Percentiles rank a stretch among this genome's conserved stretches.
phyloP scores from a whole-genome alignment of 768 basidiomycete genomes.

The Trichaptum fuscoviolaceum region DNA sequence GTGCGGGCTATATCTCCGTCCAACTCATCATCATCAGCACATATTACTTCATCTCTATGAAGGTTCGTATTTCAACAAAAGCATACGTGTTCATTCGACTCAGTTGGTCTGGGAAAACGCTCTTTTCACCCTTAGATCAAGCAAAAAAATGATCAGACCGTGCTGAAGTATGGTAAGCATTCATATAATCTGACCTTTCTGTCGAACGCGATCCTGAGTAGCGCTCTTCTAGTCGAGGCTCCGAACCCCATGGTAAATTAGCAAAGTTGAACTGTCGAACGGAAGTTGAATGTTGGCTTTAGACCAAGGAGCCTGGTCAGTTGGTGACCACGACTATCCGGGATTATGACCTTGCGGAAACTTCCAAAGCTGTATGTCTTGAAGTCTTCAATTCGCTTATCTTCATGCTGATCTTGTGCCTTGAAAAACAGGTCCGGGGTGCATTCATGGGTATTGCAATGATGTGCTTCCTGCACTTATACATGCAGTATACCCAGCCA shows the following conservation, averaged over 20 bases:
- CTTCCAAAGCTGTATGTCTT: constrained; percentile 57
- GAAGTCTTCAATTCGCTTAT: not conserved
- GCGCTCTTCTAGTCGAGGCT: constrained; percentile 55
- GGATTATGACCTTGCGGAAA: constrained; percentile 91
- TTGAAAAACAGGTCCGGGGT: constrained; percentile 25
- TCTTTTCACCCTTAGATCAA: constrained; percentile 50
- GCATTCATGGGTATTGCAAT: constrained; percentile 55
- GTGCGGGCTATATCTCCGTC: constrained; percentile 72
- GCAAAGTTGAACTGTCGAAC: not conserved
- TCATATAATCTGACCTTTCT: constrained; percentile 2
- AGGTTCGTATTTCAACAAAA: constrained; percentile 41
- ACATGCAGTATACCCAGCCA: constrained; percentile 94
- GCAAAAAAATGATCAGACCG: constrained; percentile 91
- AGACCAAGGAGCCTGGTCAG: constrained; percentile 54
- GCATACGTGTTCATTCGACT: not conserved
- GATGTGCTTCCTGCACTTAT: constrained; percentile 91
- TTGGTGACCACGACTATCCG: constrained; percentile 87
- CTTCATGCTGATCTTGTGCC: not conserved
- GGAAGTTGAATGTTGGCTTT: constrained; percentile 27
- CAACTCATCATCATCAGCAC: constrained; percentile 66
- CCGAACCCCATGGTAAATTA: constrained; percentile 64
- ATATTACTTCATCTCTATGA: constrained; percentile 77
- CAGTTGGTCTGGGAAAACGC: not conserved
- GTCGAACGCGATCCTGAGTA: constrained; percentile 8
- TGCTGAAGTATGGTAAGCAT: constrained; percentile 85